Conservation (phyloP, 1,284 basidiomycete species). For the Papiliotrema terrestris region DNA sequence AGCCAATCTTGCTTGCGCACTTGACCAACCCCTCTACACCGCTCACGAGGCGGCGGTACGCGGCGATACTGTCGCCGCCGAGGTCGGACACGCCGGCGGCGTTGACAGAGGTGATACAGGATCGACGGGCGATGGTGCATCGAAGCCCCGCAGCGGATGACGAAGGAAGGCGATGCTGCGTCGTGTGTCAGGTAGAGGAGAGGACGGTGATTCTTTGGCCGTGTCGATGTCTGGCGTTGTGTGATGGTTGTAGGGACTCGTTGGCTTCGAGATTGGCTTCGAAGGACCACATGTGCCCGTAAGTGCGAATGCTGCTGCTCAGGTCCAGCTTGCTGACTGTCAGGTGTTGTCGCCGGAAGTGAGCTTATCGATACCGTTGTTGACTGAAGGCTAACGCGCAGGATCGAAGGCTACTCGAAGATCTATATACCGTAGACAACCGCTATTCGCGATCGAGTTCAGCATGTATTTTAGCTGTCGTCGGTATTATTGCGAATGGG, state of each 20-base stretch:
- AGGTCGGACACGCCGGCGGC: conserved; percentile 4
- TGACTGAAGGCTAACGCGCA: conserved; percentile 6
- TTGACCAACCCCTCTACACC: conserved; percentile 34
- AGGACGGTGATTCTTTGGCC: conserved; percentile 47
- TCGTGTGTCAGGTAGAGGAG: conserved; percentile 44
- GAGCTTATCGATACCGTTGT: conserved; percentile 6
- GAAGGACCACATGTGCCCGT: conserved; percentile 46
- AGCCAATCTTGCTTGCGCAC: conserved; percentile 46
- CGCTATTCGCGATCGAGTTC: too few species aligned
- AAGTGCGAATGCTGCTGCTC: conserved; percentile 5
- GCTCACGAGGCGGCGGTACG: conserved; percentile 42
- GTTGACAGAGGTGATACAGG: conserved; percentile 17
- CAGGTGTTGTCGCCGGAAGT: conserved; percentile 29
- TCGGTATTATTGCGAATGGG: too few species aligned
- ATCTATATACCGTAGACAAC: conserved; percentile 42
- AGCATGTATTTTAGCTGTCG: too few species aligned
- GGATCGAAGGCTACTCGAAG: conserved; percentile 43
- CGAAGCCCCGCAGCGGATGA: conserved; percentile 32
- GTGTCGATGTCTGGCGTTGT: conserved; percentile 44
- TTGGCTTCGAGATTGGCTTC: conserved; percentile 38
- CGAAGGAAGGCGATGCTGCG: conserved; percentile 41
- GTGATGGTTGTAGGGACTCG: conserved; percentile 46
- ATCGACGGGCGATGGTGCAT: conserved; percentile 14
- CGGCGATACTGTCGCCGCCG: conserved; percentile 24
- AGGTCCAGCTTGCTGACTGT: background rate